These are phyloP conservation scores for Blastomyces silverae DNA, from an alignment of 2,329 filamentous ascomycete genomes.

Conservation along the genomic window DNA sequence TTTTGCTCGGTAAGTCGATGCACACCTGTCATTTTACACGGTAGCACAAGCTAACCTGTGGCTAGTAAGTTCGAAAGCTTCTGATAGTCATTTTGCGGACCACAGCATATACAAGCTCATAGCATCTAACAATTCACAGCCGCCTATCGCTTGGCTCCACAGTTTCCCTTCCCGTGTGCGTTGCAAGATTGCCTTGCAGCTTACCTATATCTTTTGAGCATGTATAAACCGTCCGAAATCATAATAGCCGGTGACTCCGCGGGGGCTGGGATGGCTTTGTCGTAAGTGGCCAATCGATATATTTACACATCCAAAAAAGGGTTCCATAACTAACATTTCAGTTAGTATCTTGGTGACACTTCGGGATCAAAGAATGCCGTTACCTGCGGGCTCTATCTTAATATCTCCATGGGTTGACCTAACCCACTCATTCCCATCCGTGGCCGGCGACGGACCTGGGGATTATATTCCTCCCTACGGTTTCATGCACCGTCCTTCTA, in stretches of 20 bases:
- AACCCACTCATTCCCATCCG: slow-evolving; percentile 89
- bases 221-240: slow-evolving; percentile 73
- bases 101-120: not conserved
- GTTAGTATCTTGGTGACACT: slow-evolving; percentile 63
- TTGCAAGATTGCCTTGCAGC: slow-evolving; percentile 83
- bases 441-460: slow-evolving; percentile 61
- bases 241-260: slow-evolving; percentile 88
- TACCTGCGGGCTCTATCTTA: slow-evolving; percentile 83
- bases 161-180: slow-evolving; percentile 93
- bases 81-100: not conserved
- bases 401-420: slow-evolving; percentile 96
- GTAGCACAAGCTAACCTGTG: not conserved
- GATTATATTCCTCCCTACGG: slow-evolving; percentile 87
- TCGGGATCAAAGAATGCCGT: slow-evolving; percentile 71
- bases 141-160: slow-evolving; percentile 77
- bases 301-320: not conserved
- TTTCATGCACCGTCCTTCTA: slow-evolving; percentile 83
- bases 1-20: slow-evolving; percentile 56
- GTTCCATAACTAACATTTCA: slow-evolving; percentile 29
- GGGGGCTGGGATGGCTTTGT: slow-evolving; percentile 82
- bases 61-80: slow-evolving; percentile 3
- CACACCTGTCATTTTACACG: slow-evolving; percentile 22
- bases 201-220: slow-evolving; percentile 72
- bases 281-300: slow-evolving; percentile 28
- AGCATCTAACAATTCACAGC: slow-evolving; percentile 34